phyloP scores from a whole-genome alignment of 2,329 filamentous ascomycete genomes.

The Hysterium pulicare region DNA sequence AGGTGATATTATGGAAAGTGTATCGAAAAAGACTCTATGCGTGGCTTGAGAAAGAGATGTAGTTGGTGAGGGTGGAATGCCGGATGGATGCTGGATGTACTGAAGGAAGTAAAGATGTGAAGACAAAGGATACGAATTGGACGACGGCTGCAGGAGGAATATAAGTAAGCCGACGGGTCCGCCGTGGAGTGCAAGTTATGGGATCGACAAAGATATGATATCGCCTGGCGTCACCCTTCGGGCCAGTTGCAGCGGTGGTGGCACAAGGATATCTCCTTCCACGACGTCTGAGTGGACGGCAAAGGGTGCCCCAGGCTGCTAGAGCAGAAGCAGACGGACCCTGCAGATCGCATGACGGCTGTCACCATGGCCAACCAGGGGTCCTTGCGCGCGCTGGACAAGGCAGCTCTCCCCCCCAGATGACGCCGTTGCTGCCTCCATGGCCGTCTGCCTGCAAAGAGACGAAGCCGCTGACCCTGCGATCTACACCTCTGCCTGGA shows the following conservation, averaged over 20 bases:
- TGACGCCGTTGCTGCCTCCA: too few relatives aligned
- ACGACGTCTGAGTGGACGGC: not conserved
- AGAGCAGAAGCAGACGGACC: not conserved
- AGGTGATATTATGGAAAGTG: not conserved
- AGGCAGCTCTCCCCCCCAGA: too few relatives aligned
- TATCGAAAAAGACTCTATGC: not conserved
- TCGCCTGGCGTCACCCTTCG: not conserved
- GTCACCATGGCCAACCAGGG: too few relatives aligned
- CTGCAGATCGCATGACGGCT: too few relatives aligned
- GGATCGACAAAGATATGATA: constrained; percentile 1
- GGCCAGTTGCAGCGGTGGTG: not conserved
- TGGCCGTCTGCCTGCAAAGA: too few relatives aligned
- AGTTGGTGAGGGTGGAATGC: not conserved
- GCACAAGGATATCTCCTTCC: not conserved
- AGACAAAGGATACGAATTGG: not conserved
- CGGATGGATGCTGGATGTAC: not conserved
- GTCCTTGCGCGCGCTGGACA: too few relatives aligned
- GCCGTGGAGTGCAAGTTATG: not conserved
- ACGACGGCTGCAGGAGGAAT: not conserved
- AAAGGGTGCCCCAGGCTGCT: not conserved
- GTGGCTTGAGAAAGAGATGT: not conserved
- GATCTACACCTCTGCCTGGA: too few relatives aligned
- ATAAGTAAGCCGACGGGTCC: not conserved
- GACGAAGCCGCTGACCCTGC: too few relatives aligned
- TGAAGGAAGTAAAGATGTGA: not conserved